Evolutionary conservation across 169 alveolate genomes (phyloP).

Genomic region (Plasmodium knowlesi): DNA sequence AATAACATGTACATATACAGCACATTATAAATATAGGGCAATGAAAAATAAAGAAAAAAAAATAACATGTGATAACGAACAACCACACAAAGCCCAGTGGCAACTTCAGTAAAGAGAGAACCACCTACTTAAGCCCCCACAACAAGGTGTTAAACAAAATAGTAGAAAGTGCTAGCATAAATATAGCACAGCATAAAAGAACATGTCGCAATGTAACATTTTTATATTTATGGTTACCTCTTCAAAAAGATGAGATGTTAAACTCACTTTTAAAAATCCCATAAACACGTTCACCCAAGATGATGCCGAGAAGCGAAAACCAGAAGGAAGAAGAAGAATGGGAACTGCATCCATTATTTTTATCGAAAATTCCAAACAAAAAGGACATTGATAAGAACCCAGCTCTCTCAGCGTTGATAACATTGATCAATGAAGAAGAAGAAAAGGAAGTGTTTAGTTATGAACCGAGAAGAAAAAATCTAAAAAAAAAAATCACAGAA

Average conservation of each 20-base stretch:
- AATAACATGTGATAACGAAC: neutral
- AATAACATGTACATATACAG: neutral
- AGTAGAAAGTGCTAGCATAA: neutral
- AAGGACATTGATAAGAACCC: constrained; percentile 67
- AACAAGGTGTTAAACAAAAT: neutral
- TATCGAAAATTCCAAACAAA: constrained; percentile 73
- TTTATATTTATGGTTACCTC: neutral
- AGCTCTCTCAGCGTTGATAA: constrained; percentile 69
- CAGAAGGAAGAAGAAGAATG: constrained; percentile 51
- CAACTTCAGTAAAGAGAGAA: neutral
- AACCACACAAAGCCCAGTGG: neutral
- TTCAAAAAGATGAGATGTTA: neutral
- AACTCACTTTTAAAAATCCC: neutral
- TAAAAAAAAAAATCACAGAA: constrained; percentile 67
- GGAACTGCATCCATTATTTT: constrained; percentile 74
- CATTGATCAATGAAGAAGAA: constrained; percentile 72
- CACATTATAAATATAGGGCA: neutral
- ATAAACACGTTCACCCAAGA: neutral
- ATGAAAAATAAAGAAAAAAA: neutral
- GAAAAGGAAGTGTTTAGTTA: constrained; percentile 67
- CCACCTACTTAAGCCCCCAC: neutral
- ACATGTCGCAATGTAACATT: neutral
- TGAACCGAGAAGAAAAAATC: constrained; percentile 74
- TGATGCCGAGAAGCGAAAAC: constrained; percentile 2
- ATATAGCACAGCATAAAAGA: neutral